Evolutionary conservation across 2,329 filamentous ascomycete genomes (phyloP), one percentile per base, ranked within the genome.

Genomic region (Fusarium equiseti): DNA sequence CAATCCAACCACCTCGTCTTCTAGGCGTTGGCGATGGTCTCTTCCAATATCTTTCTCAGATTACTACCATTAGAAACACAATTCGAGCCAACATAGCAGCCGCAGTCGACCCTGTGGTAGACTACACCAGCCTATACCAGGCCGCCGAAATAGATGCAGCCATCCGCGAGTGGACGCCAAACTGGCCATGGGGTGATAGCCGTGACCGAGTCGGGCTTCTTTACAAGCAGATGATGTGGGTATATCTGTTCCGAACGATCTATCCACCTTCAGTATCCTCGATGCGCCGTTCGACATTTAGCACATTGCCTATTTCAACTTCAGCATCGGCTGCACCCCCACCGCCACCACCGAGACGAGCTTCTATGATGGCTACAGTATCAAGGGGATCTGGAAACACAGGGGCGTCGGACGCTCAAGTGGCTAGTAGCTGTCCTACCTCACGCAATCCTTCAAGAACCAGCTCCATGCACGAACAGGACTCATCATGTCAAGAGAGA

Each of bases 1-100:
- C 81, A 5, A 83, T 86, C 29, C 79, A 85, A 20, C 81, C 84
- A 0, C 83, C 86, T 8, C 84, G 87, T n/a, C 84, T 97, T 7
- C 84, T 97, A 8, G 94, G 94, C 24, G 91, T 97, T 27, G 89
- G 92, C 43, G 94, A 97, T 75, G 93, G 93, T 2, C 83, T 97
- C 3, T 94, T 97, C 77, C 86, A 88, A 35, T 90, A 92, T 76
- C 90, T 97, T 31, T 91, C 91, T 10, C 89, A 92, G 75, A 95
- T 97, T 65, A 94, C 92, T 3, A 87, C 88, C 15, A 87, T 97
- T 40, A 88, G 94, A 44, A 91, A 95, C 78, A 86, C 85, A 4
- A 92, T 97, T 66, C 88, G 94, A 8, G 83, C 84, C 32, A 90
- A 93, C 54, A 90, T 94, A 72, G 85, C 57, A 77, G 86, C 57